Conservation (phyloP, 1,284 basidiomycete species). For the Microbotryum scabiosae region DNA sequence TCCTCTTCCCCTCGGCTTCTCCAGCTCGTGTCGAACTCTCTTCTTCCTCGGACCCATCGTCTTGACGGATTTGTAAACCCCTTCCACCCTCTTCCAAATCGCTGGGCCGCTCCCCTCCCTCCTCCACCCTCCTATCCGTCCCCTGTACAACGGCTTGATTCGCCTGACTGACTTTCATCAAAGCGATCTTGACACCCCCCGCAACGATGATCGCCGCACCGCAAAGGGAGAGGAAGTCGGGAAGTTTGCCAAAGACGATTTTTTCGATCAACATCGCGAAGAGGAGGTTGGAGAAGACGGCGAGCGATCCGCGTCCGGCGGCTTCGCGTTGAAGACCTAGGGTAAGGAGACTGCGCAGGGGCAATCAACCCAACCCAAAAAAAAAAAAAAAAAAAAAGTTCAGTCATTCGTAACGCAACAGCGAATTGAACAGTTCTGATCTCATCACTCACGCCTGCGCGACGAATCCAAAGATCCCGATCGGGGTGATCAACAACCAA, state of each 20-base stretch:
- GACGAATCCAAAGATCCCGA: slow-evolving; percentile 32
- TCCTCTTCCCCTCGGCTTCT: no score
- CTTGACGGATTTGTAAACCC: no score
- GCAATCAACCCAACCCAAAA: no score
- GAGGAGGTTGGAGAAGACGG: slow-evolving; percentile 23
- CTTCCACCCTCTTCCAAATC: background rate
- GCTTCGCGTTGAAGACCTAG: slow-evolving; percentile 25
- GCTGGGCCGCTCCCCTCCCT: slow-evolving; percentile 5
- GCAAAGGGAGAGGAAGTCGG: slow-evolving; percentile 30
- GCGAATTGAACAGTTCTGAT: no score
- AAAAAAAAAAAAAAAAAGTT: no score
- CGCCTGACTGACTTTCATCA: slow-evolving; percentile 11
- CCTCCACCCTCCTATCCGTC: slow-evolving; percentile 7
- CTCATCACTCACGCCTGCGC: slow-evolving; percentile 17
- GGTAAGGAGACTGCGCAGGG: slow-evolving; percentile 23
- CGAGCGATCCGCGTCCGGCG: slow-evolving; percentile 22
- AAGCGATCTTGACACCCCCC: slow-evolving; percentile 30
- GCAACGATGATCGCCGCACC: slow-evolving; percentile 33
- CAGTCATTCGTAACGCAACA: no score
- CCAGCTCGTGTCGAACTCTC: no score
- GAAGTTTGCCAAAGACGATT: slow-evolving; percentile 27
- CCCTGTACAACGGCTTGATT: background rate
- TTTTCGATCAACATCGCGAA: slow-evolving; percentile 31
- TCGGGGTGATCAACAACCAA: slow-evolving; percentile 26
- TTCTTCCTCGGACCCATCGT: no score